These are phyloP conservation scores for Pisolithus sp. DNA, from an alignment of 768 basidiomycete genomes.

Conservation along the genomic window DNA sequence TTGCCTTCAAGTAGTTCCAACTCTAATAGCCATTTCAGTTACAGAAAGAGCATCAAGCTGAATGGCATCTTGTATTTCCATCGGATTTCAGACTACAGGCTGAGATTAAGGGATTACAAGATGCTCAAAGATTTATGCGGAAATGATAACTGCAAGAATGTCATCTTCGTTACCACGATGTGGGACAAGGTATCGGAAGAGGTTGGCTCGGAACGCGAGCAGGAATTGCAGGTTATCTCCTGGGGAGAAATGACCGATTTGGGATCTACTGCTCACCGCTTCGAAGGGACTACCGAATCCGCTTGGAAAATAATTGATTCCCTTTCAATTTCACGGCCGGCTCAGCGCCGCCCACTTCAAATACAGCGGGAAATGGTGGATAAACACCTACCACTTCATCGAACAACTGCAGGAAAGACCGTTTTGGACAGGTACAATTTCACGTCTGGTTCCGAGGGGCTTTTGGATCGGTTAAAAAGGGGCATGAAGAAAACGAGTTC, in stretches of 20 bases:
- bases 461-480: neutral
- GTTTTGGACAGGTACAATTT: neutral
- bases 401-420: neutral
- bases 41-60: too few species aligned
- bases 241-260: constrained; percentile 24
- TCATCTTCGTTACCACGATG: constrained; percentile 31
- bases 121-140: constrained; percentile 23
- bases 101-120: too few species aligned
- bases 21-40: too few species aligned
- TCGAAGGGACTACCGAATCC: constrained; percentile 13
- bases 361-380: constrained; percentile 1
- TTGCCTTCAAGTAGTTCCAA: too few species aligned
- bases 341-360: neutral
- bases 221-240: constrained; percentile 20
- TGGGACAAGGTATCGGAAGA: constrained; percentile 21
- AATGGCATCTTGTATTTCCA: too few species aligned
- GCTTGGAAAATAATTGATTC: constrained; percentile 26
- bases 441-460: neutral
- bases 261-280: constrained; percentile 23
- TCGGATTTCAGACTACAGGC: too few species aligned
- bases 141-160: constrained; percentile 21
- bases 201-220: constrained; percentile 20
- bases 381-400: neutral
- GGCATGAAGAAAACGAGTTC: neutral
- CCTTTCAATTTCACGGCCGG: neutral